These are phyloP conservation scores for Cyanidioschyzon merolae DNA, from an alignment of 23 red algal genomes.

Conservation along the genomic window DNA sequence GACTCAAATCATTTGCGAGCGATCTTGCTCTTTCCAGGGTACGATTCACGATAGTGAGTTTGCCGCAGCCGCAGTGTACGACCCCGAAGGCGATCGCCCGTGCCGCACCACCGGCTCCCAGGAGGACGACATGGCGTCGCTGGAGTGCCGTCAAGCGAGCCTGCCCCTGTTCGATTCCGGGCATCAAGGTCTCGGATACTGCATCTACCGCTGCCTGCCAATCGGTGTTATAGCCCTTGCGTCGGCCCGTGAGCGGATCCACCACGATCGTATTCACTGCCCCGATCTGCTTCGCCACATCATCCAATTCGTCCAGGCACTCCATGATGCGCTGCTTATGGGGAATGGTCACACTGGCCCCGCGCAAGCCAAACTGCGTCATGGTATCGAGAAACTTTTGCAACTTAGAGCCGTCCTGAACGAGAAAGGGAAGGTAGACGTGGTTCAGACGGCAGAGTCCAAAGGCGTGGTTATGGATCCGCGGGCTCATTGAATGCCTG, in stretches of 20 bases:
- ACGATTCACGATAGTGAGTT: slow-evolving; percentile 64
- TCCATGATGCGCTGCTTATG: slow-evolving; percentile 55
- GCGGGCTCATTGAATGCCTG: slow-evolving; percentile 66
- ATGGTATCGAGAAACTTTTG: slow-evolving; percentile 40
- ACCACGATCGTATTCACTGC: slow-evolving; percentile 86
- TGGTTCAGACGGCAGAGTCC: slow-evolving; percentile 24
- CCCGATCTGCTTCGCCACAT: slow-evolving; percentile 59
- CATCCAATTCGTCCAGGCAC: slow-evolving; percentile 69
- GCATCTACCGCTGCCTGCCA: slow-evolving; percentile 74
- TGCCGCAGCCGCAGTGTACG: slow-evolving; percentile 28
- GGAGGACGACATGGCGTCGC: slow-evolving; percentile 35
- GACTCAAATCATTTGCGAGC: slow-evolving; percentile 40
- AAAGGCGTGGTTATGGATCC: slow-evolving; percentile 73
- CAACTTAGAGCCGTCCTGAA: slow-evolving; percentile 30
- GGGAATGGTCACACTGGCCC: slow-evolving; percentile 82
- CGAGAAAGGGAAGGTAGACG: slow-evolving; percentile 48
- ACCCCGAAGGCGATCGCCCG: slow-evolving; percentile 71
- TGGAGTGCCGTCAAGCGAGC: slow-evolving; percentile 15
- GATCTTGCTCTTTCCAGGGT: slow-evolving; percentile 36
- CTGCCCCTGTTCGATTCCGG: slow-evolving; percentile 5
- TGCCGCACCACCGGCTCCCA: slow-evolving; percentile 89
- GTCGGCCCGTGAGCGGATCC: slow-evolving; percentile 17
- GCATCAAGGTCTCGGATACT: slow-evolving; percentile 21
- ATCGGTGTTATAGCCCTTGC: slow-evolving; percentile 72
- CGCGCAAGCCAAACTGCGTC: slow-evolving; percentile 38